A percentile compares a stretch with the other conserved stretches of the same genome.
These are phyloP conservation scores for Pseudodiploospora longispora DNA, from an alignment of 2,329 filamentous ascomycete genomes.

Conservation along the genomic window DNA sequence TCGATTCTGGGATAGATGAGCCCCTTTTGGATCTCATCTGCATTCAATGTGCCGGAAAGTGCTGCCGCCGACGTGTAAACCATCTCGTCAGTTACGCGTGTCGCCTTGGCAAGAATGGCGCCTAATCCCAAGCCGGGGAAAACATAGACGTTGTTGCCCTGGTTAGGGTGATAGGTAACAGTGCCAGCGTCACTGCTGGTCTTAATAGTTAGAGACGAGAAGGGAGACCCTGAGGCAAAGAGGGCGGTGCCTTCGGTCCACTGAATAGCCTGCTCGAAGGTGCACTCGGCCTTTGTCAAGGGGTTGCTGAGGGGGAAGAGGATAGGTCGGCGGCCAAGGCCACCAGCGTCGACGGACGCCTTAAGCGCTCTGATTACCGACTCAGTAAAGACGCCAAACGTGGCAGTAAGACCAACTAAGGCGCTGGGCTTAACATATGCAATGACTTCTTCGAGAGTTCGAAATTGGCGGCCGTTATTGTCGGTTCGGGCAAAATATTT, in stretches of 20 bases:
- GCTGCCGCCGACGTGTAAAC: conserved; percentile 88
- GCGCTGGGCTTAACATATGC: conserved; percentile 94
- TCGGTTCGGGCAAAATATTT: conserved; percentile 60
- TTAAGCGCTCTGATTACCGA: conserved; percentile 67
- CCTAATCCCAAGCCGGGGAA: conserved; percentile 95
- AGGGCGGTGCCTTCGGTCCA: conserved; percentile 87
- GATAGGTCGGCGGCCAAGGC: conserved; percentile 70
- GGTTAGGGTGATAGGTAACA: conserved; percentile 66
- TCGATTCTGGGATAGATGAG: conserved; percentile 88
- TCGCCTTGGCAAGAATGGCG: conserved; percentile 82
- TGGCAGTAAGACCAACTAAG: conserved; percentile 87
- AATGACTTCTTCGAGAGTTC: conserved; percentile 80
- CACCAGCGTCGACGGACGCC: conserved; percentile 53
- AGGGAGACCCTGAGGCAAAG: conserved; percentile 93
- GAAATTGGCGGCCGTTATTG: conserved; percentile 61
- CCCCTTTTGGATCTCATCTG: conserved; percentile 72
- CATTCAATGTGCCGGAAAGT: conserved; percentile 67
- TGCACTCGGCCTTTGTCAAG: conserved; percentile 93
- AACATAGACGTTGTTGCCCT: conserved; percentile 85
- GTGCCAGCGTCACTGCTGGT: conserved; percentile 43
- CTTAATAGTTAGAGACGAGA: conserved; percentile 64
- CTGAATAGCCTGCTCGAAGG: conserved; percentile 84
- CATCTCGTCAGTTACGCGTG: conserved; percentile 87
- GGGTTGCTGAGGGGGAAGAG: conserved; percentile 97
- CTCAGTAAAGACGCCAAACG: conserved; percentile 89